Percentiles rank a stretch among this genome's conserved stretches.
phyloP scores from a whole-genome alignment of 768 basidiomycete genomes.

The Sutorius australiensis region DNA sequence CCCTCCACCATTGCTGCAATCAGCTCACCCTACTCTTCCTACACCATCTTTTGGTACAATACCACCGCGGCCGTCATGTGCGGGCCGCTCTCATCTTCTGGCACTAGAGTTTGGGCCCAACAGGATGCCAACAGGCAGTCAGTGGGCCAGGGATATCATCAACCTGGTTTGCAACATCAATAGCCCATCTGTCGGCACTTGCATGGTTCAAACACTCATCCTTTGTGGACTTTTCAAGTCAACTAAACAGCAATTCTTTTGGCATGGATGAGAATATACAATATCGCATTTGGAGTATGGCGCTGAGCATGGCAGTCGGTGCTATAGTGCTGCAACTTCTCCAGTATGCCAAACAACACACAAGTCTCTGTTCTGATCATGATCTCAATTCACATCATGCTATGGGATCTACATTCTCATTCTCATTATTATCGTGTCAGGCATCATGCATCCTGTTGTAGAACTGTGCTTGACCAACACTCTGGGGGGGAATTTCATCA shows the following conservation, averaged over 20 bases:
- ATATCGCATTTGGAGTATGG: slow-evolving; percentile 3
- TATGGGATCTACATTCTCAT: slow-evolving; percentile 7
- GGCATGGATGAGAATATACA: not conserved
- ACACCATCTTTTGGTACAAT: slow-evolving; percentile 5
- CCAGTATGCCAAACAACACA: fast-evolving
- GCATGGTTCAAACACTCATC: not conserved
- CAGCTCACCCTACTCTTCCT: not conserved
- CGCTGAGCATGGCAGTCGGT: slow-evolving; percentile 4
- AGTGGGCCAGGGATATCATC: no score
- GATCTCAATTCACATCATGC: not conserved
- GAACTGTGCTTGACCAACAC: slow-evolving; percentile 2
- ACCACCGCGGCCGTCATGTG: slow-evolving; percentile 7
- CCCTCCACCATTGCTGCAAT: slow-evolving; percentile 2
- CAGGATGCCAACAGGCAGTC: not conserved
- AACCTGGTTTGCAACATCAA: no score
- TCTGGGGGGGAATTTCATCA: no score
- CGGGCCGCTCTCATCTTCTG: slow-evolving; percentile 6
- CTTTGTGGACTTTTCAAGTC: slow-evolving; percentile 6
- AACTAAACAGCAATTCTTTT: not conserved
- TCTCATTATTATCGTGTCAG: slow-evolving; percentile 7
- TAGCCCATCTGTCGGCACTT: not conserved
- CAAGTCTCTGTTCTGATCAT: not conserved
- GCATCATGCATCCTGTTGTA: slow-evolving; percentile 5
- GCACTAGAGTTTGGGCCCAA: slow-evolving; percentile 12
- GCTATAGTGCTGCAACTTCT: slow-evolving; percentile 5